A percentile compares a stretch with the other conserved stretches of the same genome.
These are phyloP conservation scores for Ustilago hordei DNA, from an alignment of 1,284 basidiomycete species.

Conservation along the genomic window DNA sequence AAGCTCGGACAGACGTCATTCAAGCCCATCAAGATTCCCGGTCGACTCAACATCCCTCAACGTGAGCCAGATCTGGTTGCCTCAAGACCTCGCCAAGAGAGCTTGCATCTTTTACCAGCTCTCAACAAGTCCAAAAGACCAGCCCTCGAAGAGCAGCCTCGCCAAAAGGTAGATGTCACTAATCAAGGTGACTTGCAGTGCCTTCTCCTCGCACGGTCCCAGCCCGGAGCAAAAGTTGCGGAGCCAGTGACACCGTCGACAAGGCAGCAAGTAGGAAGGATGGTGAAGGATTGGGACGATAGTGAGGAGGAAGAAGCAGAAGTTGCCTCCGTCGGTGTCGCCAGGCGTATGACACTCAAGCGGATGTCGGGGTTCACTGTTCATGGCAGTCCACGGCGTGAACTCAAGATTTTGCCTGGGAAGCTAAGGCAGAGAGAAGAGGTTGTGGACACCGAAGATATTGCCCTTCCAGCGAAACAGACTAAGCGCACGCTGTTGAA, in stretches of 20 bases:
- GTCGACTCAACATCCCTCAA: constrained; percentile 31
- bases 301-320: constrained; percentile 34
- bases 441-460: neutral
- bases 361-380: constrained; percentile 26
- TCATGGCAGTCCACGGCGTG: constrained; percentile 4
- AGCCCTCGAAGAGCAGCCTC: neutral
- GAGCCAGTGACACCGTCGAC: neutral
- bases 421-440: constrained; percentile 2
- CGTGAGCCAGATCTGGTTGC: neutral
- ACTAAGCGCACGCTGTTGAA: neutral
- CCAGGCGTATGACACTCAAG: constrained; percentile 24
- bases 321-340: constrained; percentile 20
- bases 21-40: constrained; percentile 12
- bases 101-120: constrained; percentile 9
- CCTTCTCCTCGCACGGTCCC: constrained; percentile 5
- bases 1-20: neutral
- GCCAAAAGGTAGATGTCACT: neutral
- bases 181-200: constrained; percentile 1
- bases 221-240: neutral
- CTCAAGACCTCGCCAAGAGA: neutral
- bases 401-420: constrained; percentile 4
- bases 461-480: neutral
- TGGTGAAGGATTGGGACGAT: constrained; percentile 20
- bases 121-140: neutral
- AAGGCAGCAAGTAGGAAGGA: neutral